Base-by-base conservation (phyloP, 2,329 filamentous ascomycete genomes). In the Aureobasidium uvarum region DNA sequence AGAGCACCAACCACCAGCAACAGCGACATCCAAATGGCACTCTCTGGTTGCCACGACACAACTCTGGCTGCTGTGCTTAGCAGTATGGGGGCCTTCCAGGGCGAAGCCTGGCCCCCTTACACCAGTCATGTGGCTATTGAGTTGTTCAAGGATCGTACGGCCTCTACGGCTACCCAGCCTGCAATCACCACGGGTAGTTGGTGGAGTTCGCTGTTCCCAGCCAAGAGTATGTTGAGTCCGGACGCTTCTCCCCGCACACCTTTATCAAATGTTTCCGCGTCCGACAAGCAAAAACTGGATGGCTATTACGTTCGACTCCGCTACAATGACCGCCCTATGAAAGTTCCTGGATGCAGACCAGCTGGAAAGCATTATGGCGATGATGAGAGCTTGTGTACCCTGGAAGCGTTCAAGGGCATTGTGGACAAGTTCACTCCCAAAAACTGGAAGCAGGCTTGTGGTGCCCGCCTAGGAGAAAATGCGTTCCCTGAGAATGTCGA, bases 51-150 rank as follows among this genome's bases (percentile, higher is more conserved):
- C 73, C 93, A 97, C 77, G 93, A 98, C 74, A 98, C 95, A 2
- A 98, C 95, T 0, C 83, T 99, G 5, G 95, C 91, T 2, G 90
- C 85, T 1, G 81, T 92, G 1, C 80, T 99, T 33, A 80, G 88
- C 18, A 91, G 90, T 69, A 77, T 98, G 7, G 95, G 94, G 2
- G 89, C 90, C 2, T 95, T 91, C 74, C 80, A 80, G 23, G 85
- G 84, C 55, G 78, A 82, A 67, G 83, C 84, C 41, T 99, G 95
- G 95, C 95, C 95, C 0, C 93, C 92, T 0, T 99, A 94, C 73
- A 97, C 94, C 0, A 94, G 90, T 71, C 92, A 96, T 72, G 84
- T 99, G 69, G 93, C 95, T 38, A 81, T 99, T 64, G 95, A 99
- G 77, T 83, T 98, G 68, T 97, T 98, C 81, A 86, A 84, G 46